phyloP scores from a whole-genome alignment of 305 asterid genomes.

The Solanum hybrid region DNA sequence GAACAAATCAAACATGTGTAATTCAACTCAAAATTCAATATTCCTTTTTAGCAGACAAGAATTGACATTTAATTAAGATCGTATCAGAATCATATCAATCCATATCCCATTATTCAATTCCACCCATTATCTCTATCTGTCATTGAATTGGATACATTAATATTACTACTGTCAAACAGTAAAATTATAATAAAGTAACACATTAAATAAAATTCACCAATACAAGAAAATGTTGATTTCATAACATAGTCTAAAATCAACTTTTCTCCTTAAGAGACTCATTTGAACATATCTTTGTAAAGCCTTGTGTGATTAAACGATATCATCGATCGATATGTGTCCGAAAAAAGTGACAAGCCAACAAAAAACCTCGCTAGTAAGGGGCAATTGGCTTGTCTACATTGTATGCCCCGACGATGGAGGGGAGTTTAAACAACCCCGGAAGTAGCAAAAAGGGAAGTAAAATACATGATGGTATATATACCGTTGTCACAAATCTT shows the following conservation, averaged over 20 bases:
- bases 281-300: background rate
- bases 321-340: background rate
- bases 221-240: background rate
- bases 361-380: slow-evolving; percentile 22
- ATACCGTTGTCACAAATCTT: background rate
- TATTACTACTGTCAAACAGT: background rate
- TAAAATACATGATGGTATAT: background rate
- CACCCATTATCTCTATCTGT: slow-evolving; percentile 24
- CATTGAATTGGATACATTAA: slow-evolving; percentile 10
- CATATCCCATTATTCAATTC: slow-evolving; percentile 25
- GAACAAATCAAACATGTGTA: slow-evolving; percentile 37
- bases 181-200: background rate
- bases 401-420: background rate
- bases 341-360: slow-evolving; percentile 29
- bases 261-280: background rate
- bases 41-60: slow-evolving; percentile 57
- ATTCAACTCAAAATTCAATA: slow-evolving; percentile 29
- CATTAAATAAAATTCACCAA: background rate
- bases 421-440: background rate
- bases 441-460: slow-evolving; percentile 3
- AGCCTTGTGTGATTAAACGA: background rate
- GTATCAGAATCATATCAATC: slow-evolving; percentile 60
- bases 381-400: slow-evolving; percentile 20
- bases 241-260: background rate
- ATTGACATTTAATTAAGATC: slow-evolving; percentile 38